Base-by-base conservation (phyloP, 352 stramenopile species). In the Blastocystis sp. region DNA sequence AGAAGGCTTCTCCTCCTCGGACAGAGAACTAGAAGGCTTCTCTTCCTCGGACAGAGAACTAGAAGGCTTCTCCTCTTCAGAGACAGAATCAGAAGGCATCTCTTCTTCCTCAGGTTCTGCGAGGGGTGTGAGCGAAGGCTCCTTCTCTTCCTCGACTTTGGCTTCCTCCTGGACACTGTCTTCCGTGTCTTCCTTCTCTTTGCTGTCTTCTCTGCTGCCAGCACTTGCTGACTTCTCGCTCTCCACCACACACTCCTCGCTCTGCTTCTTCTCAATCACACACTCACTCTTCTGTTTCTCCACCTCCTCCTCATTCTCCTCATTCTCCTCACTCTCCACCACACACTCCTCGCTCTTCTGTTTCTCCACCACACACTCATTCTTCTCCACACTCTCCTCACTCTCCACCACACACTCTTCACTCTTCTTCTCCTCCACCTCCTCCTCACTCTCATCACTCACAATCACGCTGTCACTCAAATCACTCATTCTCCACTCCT, bases 291-390 rank as follows among this genome's bases (percentile, higher is more conserved):
- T 34, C 28, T 34, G 28, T 34, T 65, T 3, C 71, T 43, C 71
- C n/a, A 42, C 2, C 11, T 21, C n/a, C 17, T 28, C 3, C 28
- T 71, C 63, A 1, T 71, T 7, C 63, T 71, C 63, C 63, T 79
- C 14, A 9, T 19, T 64, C 61, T 40, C 48, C 65, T 81, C 57
- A 66, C 11, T 65, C 61, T 48, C 17, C 38, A 17, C 24, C 28
- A 43, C 71, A 10, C 69, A 21, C 62, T 63, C n/a, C 38, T 81
- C 52, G 9, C 28, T 59, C 65, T 65, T 21, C 43, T 81, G n/a
- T 43, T 81, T n/a, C 43, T 65, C 2, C 60, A 40, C 54, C 4
- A 1, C 48, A 1, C 3, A 11, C 21, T 74, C 64, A 52, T 10
- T 17, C 71, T 65, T 3, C 71, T 43, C 71, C n/a, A 24, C 2